Evolutionary conservation across 2,329 filamentous ascomycete genomes (phyloP), one percentile per base, ranked within the genome.

Genomic region (Pseudocercospora vitis): DNA sequence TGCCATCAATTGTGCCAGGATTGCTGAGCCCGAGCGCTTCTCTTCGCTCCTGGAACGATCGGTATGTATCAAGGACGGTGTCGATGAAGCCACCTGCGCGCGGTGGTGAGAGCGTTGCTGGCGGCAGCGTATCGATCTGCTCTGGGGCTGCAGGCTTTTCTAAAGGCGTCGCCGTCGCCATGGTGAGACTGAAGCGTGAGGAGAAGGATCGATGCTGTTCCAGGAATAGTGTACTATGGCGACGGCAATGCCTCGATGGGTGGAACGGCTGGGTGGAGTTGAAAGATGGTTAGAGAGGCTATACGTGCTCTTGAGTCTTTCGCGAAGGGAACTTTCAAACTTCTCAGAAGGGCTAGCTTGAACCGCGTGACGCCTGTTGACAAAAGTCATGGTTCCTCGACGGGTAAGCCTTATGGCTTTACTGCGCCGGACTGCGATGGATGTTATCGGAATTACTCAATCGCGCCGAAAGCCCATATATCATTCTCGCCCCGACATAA

Each of bases 1-100:
- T 86, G 70, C 85, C 86, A 76, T 99, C 94, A 63, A 96, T 86
- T 48, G 88, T 91, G 67, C 94, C 94, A 33, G 94, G 94, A 76
- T 97, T 97, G 64, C 86, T 81, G 65, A 99, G 81, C 59, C 91
- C 92, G 62, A 99, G 82, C 75, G 88, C 87, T 65, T 86, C 88
- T 79, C 94, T 87, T 76, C 89, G 85, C 66, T 94, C 88, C 59
- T 86, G 87, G 72, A 97, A 95, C 50, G 85, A 83, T 67, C 80
- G 82, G 76, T 94, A 87, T 74, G 84, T 85, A 80, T 95, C 88
- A 47, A 66, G 57, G 23, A 72, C 50, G 45, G 61, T 61, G 52
- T 68, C 68, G 46, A 68, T 54, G 56, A 67, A 51, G 59, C 56
- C 59, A 48, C 61, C 63, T n/a, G 64, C 65, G 46, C 59, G 57